phyloP scores from a whole-genome alignment of 192 early-diverging fungal genomes.

The Backusella parvicylindrica region DNA sequence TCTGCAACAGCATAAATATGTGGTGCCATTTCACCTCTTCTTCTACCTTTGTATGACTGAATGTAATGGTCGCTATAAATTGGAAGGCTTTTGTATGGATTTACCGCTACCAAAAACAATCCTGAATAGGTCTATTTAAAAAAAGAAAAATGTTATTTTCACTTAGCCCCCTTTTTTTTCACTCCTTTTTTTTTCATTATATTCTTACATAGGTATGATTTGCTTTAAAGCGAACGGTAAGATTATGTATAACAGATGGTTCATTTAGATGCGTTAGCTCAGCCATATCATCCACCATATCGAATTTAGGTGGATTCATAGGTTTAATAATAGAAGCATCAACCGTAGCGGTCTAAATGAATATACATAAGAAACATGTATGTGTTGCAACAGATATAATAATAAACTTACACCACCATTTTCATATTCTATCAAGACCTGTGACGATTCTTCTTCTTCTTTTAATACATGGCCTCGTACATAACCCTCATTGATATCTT shows the following conservation, averaged over 20 bases:
- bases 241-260: slow-evolving; percentile 97
- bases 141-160: background rate
- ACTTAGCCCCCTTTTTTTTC: background rate
- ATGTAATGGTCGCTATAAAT: slow-evolving; percentile 85
- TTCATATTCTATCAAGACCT: slow-evolving; percentile 71
- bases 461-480: slow-evolving; percentile 80
- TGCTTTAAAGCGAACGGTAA: slow-evolving; percentile 83
- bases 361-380: too few species aligned
- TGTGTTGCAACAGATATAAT: too few species aligned
- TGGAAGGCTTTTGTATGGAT: slow-evolving; percentile 90
- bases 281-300: slow-evolving; percentile 98
- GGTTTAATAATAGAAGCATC: slow-evolving; percentile 79
- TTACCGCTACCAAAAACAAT: slow-evolving; percentile 96
- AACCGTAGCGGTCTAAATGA: background rate
- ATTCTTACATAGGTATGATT: slow-evolving; percentile 88
- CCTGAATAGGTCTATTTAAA: slow-evolving; percentile 91
- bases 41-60: slow-evolving; percentile 66
- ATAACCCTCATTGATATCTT: slow-evolving; percentile 89
- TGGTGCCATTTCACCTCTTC: slow-evolving; percentile 70
- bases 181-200: background rate
- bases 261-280: slow-evolving; percentile 96
- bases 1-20: slow-evolving; percentile 95
- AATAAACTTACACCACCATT: slow-evolving; percentile 63
- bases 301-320: slow-evolving; percentile 99
- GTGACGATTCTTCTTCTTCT: slow-evolving; percentile 47